phyloP scores from a whole-genome alignment of 495 filamentous ascomycete genomes.

The Cudoniella acicularis region DNA sequence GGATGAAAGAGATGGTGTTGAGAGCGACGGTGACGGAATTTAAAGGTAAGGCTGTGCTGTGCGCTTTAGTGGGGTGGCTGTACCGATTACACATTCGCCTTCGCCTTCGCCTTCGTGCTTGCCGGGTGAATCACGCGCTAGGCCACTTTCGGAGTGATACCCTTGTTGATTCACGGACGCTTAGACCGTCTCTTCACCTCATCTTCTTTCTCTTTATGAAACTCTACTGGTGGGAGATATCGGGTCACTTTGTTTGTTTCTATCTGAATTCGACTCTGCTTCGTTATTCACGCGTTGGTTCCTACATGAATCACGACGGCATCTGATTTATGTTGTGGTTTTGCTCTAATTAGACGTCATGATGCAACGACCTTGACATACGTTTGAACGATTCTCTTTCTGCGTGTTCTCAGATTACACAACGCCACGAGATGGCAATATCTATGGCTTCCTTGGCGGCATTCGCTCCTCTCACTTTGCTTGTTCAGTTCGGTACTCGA shows the following conservation, averaged over 20 bases:
- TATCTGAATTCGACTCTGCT: too few species aligned
- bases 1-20: conserved; percentile 6
- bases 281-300: too few species aligned
- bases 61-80: conserved; percentile 35
- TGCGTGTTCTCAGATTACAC: neutral
- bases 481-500: neutral
- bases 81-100: conserved; percentile 16
- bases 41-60: conserved; percentile 16
- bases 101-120: conserved; percentile 5
- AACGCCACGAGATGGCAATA: neutral
- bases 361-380: neutral
- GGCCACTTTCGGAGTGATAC: conserved; percentile 1
- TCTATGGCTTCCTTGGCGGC: neutral
- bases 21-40: conserved; percentile 33
- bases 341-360: too few species aligned
- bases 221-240: too few species aligned
- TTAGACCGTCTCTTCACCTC: neutral
- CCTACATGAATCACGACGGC: too few species aligned
- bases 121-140: conserved; percentile 20
- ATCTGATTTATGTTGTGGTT: too few species aligned
- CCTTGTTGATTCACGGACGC: neutral
- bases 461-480: neutral
- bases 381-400: neutral
- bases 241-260: too few species aligned
- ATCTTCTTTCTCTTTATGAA: too few species aligned